Evolutionary conservation across 768 basidiomycete species (phyloP).

Genomic region (Hypholoma sublateritium): DNA sequence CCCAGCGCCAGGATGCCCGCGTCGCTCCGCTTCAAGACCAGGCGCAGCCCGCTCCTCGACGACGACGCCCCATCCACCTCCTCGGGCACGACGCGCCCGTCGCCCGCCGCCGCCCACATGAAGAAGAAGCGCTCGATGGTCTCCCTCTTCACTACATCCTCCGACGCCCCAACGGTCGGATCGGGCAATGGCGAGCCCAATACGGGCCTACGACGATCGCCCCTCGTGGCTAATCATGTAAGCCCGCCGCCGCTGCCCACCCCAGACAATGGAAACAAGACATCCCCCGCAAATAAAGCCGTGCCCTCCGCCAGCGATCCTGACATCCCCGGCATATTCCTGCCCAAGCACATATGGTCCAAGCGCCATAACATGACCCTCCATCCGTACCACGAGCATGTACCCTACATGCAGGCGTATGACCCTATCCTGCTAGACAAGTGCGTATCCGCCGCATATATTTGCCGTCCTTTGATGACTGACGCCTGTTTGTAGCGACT

Average conservation of each 20-base stretch:
- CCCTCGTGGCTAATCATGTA: slow-evolving; percentile 9
- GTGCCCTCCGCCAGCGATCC: slow-evolving; percentile 10
- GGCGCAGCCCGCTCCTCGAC: slow-evolving; percentile 2
- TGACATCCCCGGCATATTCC: slow-evolving; percentile 19
- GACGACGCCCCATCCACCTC: slow-evolving; percentile 1
- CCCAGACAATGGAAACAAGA: slow-evolving; percentile 5
- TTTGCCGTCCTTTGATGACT: slow-evolving; percentile 2
- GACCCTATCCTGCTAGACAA: slow-evolving; percentile 56
- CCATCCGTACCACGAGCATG: slow-evolving; percentile 51
- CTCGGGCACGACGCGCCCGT: slow-evolving; percentile 4
- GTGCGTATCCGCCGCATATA: slow-evolving; percentile 36
- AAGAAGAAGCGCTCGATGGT: slow-evolving; percentile 40
- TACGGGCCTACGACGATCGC: slow-evolving; percentile 4
- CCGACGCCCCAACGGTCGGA: slow-evolving; percentile 1
- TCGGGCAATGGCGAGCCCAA: slow-evolving; percentile 5
- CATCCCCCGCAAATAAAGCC: slow-evolving; percentile 14
- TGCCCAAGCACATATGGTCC: slow-evolving; percentile 37
- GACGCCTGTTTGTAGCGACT: slow-evolving; percentile 47
- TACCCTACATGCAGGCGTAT: slow-evolving; percentile 69
- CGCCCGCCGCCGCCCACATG: slow-evolving; percentile 15
- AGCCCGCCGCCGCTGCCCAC: slow-evolving; percentile 8
- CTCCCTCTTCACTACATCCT: slow-evolving; percentile 26
- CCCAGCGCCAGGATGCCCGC: slow-evolving; percentile 17
- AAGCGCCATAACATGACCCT: slow-evolving; percentile 47
- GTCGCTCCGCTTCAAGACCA: slow-evolving; percentile 5